phyloP scores from a whole-genome alignment of 179 eudicot species.

The Beta corolliflora region DNA sequence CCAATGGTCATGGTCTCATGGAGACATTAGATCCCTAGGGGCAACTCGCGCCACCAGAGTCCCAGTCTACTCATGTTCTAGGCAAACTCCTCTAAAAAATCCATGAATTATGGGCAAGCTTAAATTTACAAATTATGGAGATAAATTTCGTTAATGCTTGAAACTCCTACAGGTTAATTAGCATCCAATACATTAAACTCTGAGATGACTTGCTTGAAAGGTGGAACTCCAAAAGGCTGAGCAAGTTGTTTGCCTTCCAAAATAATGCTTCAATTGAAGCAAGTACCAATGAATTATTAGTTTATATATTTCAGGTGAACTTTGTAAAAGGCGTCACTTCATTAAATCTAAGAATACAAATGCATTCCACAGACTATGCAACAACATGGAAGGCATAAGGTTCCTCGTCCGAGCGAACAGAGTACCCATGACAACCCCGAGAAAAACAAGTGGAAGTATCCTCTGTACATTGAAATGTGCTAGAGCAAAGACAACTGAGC shows the following conservation, averaged over 20 bases:
- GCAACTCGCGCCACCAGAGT: too few relatives aligned
- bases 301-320: slow-evolving; percentile 24
- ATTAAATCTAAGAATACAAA: slow-evolving; percentile 82
- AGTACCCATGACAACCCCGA: slow-evolving; percentile 78
- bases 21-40: too few relatives aligned
- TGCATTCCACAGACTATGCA: slow-evolving; percentile 88
- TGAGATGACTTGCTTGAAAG: slow-evolving; percentile 7
- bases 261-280: slow-evolving; percentile 23
- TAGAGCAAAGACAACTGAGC: slow-evolving; percentile 75
- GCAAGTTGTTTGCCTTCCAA: neutral
- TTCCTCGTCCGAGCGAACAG: slow-evolving; percentile 74
- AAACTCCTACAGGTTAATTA: neutral
- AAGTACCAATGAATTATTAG: slow-evolving; percentile 25
- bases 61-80: too few relatives aligned
- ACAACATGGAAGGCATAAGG: slow-evolving; percentile 70
- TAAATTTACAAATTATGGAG: too few relatives aligned
- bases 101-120: too few relatives aligned
- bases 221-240: neutral
- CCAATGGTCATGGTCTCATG: too few relatives aligned
- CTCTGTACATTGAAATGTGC: slow-evolving; percentile 85
- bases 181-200: neutral
- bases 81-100: too few relatives aligned
- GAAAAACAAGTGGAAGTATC: slow-evolving; percentile 73
- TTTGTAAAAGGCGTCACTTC: slow-evolving; percentile 42
- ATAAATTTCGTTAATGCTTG: neutral